Base-by-base conservation (phyloP, 2,329 filamentous ascomycete genomes). In the Aspergillus quadricinctus region DNA sequence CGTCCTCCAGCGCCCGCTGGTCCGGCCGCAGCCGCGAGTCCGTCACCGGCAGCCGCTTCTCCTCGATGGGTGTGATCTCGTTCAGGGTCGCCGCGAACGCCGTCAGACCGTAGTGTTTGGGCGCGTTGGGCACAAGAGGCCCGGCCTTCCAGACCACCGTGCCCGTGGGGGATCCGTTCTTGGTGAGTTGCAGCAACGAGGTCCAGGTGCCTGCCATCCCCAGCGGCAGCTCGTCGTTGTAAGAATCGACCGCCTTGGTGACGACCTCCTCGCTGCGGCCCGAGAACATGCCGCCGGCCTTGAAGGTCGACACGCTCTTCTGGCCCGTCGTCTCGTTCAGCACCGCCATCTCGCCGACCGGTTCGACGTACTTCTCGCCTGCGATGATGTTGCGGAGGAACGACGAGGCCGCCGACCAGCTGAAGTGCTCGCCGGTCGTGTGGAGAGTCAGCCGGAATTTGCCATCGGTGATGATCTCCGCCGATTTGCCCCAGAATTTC, bases 401-500 rank as follows among this genome's bases (percentile, higher is more conserved):
- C 62, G 89, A 90, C 4, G 91, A 96, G 1, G 93, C 91, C 19
- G 90, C 82, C 48, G 83, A 88, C 91, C 92, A 99, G 64, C 87
- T 92, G 77, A 93, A 99, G 58, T 86, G 82, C 70, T 97, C 93
- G 54, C 90, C 89, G 1, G 79, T 83, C 2, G 83, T 81, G 69
- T 94, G 87, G 28, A 99, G 78, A 41, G 87, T 85, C 41, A 97
- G 80, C 50, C 92, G 85, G 3, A 91, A 87, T 27, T 90, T 88
- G 2, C 94, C 94, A 54, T 97, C 93, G 0, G 92, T 97, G 58
- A 90, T 94, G 60, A 99, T 85, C 74, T 99, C 94, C 2, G 91
- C 91, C 54, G 88, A 93, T 78, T 97, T 97, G 55, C 94, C 94
- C 94, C 94, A 97, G 78, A 99, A 99, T 71, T 97, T 97, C 70